Conservation (phyloP, 371 early-diverging fungal species). For the Quaeritorhiza haematococci region DNA sequence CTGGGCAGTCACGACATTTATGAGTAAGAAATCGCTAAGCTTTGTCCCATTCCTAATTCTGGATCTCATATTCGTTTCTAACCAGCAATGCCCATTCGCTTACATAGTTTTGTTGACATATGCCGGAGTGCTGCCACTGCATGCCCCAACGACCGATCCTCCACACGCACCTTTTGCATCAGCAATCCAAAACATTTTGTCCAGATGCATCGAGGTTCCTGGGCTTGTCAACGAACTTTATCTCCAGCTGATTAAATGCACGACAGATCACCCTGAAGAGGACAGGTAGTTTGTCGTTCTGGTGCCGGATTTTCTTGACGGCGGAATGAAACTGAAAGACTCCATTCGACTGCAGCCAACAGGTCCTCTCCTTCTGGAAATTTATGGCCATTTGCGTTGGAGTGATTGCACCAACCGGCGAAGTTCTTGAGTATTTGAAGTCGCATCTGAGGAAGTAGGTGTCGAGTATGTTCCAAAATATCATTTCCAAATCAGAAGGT, state of each 20-base stretch:
- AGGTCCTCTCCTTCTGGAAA: slow-evolving; percentile 30
- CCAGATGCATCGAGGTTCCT: slow-evolving; percentile 30
- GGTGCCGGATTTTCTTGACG: background rate
- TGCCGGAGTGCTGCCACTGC: slow-evolving; percentile 5
- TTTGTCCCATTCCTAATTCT: background rate
- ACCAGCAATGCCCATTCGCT: too few relatives aligned
- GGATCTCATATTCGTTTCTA: too few relatives aligned
- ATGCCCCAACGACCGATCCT: slow-evolving; percentile 6
- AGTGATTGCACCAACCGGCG: slow-evolving; percentile 25
- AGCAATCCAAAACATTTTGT: slow-evolving; percentile 18
- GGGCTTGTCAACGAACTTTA: slow-evolving; percentile 35
- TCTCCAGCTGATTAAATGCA: slow-evolving; percentile 40
- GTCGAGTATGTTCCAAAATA: background rate
- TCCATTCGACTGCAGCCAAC: slow-evolving; percentile 1
- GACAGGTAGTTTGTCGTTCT: too few relatives aligned
- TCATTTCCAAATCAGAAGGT: background rate
- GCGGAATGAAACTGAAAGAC: background rate
- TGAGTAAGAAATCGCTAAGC: slow-evolving; percentile 18
- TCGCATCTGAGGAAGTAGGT: slow-evolving; percentile 32
- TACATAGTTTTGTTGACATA: slow-evolving; percentile 18
- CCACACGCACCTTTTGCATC: slow-evolving; percentile 3
- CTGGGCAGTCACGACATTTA: slow-evolving; percentile 20
- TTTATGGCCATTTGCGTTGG: slow-evolving; percentile 29
- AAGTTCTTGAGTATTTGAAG: slow-evolving; percentile 36
- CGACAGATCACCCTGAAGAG: slow-evolving; percentile 33